Evolutionary conservation across 2,329 filamentous ascomycete genomes (phyloP), one percentile per base, ranked within the genome.

Genomic region (Tolypocladium amazonense): DNA sequence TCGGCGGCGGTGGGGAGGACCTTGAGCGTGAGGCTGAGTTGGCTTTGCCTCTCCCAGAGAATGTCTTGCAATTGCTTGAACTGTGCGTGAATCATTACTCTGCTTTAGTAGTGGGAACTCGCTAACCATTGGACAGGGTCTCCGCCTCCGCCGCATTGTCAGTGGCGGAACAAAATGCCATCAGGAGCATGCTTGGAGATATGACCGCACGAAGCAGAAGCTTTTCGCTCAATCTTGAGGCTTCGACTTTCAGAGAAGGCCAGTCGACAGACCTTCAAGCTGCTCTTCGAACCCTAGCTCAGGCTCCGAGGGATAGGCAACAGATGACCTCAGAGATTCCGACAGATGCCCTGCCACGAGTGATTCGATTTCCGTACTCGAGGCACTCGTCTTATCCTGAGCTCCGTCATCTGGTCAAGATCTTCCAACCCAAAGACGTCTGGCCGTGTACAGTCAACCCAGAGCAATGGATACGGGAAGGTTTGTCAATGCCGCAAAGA

Each of bases 311-410:
- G 8, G 6, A 39, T 12, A 11, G 11, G 6, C 39, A 18, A 9
- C 11, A 20, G 1, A 33, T 20, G 23, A n/a, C 23, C 11, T 43
- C 37, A 14, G n/a, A 38, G 7, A 39, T 23, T 4, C 20, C 18
- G 1, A 56, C 57, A 39, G 54, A 50, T 37, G 64, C 2, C 0
- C 67, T 82, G 2, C 74, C 79, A 0, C 74, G 66, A 15, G 67
- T 68, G 0, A 82, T 87, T 3, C 75, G 70, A 0, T 97, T 96
- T 65, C 90, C 92, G 0, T 97, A 92, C 68, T 93, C 93, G 0
- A 83, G 93, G 1, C 93, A 97, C 71, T 95, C 93, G 0, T 96
- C 90, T 0, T 93, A 94, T 62, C 76, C 79, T 0, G 93, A 97
- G 70, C 80, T 96, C 3, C 88, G 90, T 63, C 74, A 85, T 58